A percentile compares a stretch with the other conserved stretches of the same genome.
phyloP scores from a whole-genome alignment of 2,329 filamentous ascomycete species.

The Akanthomyces uredinophilus region DNA sequence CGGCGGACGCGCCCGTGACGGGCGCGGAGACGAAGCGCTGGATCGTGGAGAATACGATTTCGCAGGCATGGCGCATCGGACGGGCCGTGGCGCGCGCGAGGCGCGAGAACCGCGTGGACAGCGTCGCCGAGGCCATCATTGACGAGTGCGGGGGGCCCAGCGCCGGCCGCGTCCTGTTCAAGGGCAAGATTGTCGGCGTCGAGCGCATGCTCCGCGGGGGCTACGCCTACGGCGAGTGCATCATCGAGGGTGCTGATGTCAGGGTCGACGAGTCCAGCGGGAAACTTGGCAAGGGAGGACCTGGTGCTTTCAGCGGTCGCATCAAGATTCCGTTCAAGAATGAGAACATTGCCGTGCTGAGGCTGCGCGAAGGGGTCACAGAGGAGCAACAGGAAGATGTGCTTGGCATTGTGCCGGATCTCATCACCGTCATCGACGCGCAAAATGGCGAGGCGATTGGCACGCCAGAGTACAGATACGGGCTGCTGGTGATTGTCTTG shows the following conservation, averaged over 20 bases:
- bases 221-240: conserved; percentile 55
- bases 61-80: conserved; percentile 54
- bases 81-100: conserved; percentile 51
- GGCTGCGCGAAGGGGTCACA: conserved; percentile 25
- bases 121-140: conserved; percentile 53
- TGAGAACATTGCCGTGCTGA: conserved; percentile 61
- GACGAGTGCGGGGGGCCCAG: conserved; percentile 50
- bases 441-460: conserved; percentile 53
- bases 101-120: conserved; percentile 44
- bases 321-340: conserved; percentile 69
- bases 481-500: conserved; percentile 44
- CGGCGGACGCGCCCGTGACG: conserved; percentile 43
- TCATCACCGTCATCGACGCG: conserved; percentile 51
- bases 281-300: background rate
- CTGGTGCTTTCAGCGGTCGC: conserved; percentile 35
- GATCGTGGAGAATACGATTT: conserved; percentile 48
- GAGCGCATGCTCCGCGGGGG: conserved; percentile 52
- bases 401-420: conserved; percentile 50
- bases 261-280: conserved; percentile 24
- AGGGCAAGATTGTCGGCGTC: conserved; percentile 59
- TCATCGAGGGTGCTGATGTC: conserved; percentile 46
- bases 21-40: conserved; percentile 45
- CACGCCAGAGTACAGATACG: conserved; percentile 52
- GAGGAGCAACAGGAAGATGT: conserved; percentile 39
- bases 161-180: conserved; percentile 53